Conservation (phyloP, 768 basidiomycete species). For the Coprinellus aureogranulatus region DNA sequence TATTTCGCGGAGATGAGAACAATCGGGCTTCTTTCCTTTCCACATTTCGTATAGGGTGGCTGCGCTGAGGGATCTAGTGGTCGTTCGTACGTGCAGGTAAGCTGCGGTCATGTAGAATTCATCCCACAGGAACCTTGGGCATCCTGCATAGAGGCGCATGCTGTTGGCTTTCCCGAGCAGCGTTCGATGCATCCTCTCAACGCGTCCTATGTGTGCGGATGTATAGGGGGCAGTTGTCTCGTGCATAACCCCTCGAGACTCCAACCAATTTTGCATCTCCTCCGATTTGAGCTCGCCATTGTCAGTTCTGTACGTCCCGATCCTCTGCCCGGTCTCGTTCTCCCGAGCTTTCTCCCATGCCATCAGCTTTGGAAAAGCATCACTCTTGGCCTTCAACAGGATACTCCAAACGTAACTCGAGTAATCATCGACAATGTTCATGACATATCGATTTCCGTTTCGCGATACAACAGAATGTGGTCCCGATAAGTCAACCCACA, state of each 20-base stretch:
- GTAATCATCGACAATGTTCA: conserved; percentile 36
- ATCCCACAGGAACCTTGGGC: conserved; percentile 30
- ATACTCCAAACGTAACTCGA: conserved; percentile 29
- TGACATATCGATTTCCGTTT: conserved; percentile 25
- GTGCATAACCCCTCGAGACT: conserved; percentile 8
- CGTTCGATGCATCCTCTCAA: conserved; percentile 35
- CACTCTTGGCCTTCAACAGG: conserved; percentile 26
- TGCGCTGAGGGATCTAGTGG: conserved; percentile 4
- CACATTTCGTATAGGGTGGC: conserved; percentile 18
- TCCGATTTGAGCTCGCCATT: conserved; percentile 21
- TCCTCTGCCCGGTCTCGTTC: conserved; percentile 15
- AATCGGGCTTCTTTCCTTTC: conserved; percentile 18
- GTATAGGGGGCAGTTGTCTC: conserved; percentile 30
- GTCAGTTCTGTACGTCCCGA: conserved; percentile 15
- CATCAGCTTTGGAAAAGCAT: conserved; percentile 20
- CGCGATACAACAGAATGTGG: conserved; percentile 20
- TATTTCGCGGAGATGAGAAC: conserved; percentile 19
- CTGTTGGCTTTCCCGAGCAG: conserved; percentile 26
- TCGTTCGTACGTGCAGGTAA: conserved; percentile 19
- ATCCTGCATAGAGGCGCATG: conserved; percentile 24
- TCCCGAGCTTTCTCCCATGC: conserved; percentile 27
- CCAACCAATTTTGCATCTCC: conserved; percentile 18
- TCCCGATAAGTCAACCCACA: conserved; percentile 32
- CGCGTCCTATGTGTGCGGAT: conserved; percentile 33
- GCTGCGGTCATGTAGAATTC: conserved; percentile 30